Evolutionary conservation across 257 asterid genomes (phyloP), one percentile per base, ranked within the genome.

Genomic region (Voacanga thouarsii): DNA sequence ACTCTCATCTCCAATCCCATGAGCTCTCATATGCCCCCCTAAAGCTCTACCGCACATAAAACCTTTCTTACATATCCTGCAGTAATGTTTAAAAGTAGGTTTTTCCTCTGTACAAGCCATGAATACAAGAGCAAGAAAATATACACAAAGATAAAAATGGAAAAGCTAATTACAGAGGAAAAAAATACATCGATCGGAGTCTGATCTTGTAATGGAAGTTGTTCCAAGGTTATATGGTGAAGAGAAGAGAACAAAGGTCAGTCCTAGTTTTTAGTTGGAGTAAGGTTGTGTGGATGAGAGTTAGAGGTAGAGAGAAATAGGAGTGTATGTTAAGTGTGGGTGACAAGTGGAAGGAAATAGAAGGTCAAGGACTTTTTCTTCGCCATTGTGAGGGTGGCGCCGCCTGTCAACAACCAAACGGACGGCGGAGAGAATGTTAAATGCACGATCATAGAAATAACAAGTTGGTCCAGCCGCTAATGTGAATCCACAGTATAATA

Each of bases 21-120:
- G 99, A 59, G 99, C 98, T 77, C 99, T 86, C 99, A 95, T 95
- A 82, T 93, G 98, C 57, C 97, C 97, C 26, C 98, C 98, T 44
- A 95, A 91, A 44, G 97, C 99, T 64, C 98, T 77, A 16, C 99
- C 98, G 74, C 98, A 95, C 94, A 93, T 88, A 74, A 95, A 95
- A 6, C 97, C 99, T 82, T 92, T 95, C 89, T 92, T 95, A 83
- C 99, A 95, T 70, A 93, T 94, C 80, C 92, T 85, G 77, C 98
- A 95, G 79, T 90, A 90, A 78, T 95, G 93, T 83, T 93, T 93
- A 68, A 89, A 93, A 30, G 23, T 78, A 5, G 93, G 92, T 24
- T 77, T 91, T 59, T 85, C 96, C 69, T 85, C 94, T 72, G 65
- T 64, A 84, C 79, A 84, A 81, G 79, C 89, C 89, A 85, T 87